Conservation (phyloP, 306 rosid species). For the Acacia acuminata region DNA sequence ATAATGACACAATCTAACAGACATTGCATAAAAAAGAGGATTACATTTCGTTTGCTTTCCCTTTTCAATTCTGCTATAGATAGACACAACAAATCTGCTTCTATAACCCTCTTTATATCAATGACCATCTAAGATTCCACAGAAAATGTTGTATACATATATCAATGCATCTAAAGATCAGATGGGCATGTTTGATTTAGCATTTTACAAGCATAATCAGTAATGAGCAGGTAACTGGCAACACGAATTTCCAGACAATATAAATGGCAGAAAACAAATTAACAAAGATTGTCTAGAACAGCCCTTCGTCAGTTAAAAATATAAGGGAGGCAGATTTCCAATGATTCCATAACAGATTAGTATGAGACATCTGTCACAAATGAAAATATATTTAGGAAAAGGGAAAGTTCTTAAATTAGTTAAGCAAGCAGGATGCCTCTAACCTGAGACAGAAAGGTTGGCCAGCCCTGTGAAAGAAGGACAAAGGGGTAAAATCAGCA, state of each 20-base stretch:
- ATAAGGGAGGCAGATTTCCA: neutral
- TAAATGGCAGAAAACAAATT: neutral
- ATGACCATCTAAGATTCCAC: conserved; percentile 1
- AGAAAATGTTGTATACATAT: neutral
- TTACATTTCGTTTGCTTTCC: neutral
- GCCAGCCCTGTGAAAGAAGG: conserved; percentile 66
- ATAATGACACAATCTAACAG: neutral
- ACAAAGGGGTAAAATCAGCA: conserved; percentile 22
- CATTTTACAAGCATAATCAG: neutral
- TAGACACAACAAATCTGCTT: conserved; percentile 10
- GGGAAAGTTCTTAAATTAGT: neutral
- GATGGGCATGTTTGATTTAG: neutral
- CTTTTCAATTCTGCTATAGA: neutral
- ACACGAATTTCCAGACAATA: neutral
- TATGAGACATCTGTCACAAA: neutral
- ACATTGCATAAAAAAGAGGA: neutral
- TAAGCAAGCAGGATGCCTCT: conserved; percentile 29
- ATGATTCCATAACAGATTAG: neutral
- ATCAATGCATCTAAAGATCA: neutral
- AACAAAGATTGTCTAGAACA: neutral
- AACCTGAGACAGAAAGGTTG: conserved; percentile 92
- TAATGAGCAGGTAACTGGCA: neutral
- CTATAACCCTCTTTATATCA: neutral
- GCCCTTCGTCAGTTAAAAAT: neutral
- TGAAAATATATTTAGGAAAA: conserved; percentile 1